Percentiles rank a stretch among this genome's conserved stretches.
These are phyloP conservation scores for Saturnispora zaruensis DNA, from an alignment of 805 yeast species.

Conservation along the genomic window DNA sequence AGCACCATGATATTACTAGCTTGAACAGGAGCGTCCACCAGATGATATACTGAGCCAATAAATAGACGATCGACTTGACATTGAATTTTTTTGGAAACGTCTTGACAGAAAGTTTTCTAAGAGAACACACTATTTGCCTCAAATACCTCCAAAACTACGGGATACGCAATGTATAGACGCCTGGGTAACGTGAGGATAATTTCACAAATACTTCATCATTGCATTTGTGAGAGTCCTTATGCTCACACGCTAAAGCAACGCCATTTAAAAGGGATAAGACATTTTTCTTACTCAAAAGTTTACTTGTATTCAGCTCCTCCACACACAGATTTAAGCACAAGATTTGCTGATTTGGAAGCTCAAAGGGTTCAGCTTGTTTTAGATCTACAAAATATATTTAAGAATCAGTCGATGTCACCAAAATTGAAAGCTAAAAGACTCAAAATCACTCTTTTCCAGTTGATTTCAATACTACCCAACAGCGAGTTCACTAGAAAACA, in stretches of 20 bases:
- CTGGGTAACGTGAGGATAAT: not conserved
- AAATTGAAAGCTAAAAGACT: conserved; percentile 22
- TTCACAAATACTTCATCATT: not conserved
- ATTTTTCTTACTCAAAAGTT: not conserved
- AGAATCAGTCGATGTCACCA: conserved; percentile 21
- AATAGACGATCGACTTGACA: too few species aligned
- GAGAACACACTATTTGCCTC: too few species aligned
- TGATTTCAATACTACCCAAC: conserved; percentile 17
- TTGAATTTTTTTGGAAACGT: too few species aligned
- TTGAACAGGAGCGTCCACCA: too few species aligned
- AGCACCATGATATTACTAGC: too few species aligned
- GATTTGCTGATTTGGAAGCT: conserved; percentile 15
- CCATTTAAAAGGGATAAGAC: not conserved
- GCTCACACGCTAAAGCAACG: not conserved
- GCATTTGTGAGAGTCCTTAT: not conserved
- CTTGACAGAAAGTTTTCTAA: too few species aligned
- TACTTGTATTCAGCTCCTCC: not conserved
- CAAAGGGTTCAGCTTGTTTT: conserved; percentile 10
- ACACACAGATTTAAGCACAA: not conserved
- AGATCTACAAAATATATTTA: conserved; percentile 22
- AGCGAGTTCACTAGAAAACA: conserved; percentile 21
- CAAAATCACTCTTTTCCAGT: conserved; percentile 16
- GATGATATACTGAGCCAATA: too few species aligned
- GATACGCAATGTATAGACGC: not conserved
- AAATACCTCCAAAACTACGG: not conserved